phyloP scores from a whole-genome alignment of 306 rosid species.

The Prunus dulcis region DNA sequence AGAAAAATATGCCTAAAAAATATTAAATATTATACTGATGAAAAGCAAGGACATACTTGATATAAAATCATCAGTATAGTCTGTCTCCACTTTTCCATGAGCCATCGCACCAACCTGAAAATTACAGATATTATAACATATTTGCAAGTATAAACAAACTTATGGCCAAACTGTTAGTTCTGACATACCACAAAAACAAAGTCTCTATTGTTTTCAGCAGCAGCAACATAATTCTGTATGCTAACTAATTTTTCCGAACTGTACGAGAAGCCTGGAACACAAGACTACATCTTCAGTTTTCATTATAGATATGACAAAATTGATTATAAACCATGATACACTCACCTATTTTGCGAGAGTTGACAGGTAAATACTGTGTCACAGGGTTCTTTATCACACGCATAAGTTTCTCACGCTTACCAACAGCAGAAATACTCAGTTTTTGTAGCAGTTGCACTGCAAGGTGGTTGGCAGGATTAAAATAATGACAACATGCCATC shows the following conservation, averaged over 20 bases:
- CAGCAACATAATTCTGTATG: constrained; percentile 42
- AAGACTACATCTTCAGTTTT: neutral
- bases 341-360: constrained; percentile 70
- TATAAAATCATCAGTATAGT: constrained; percentile 67
- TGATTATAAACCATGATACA: neutral
- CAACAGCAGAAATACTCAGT: constrained; percentile 68
- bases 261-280: constrained; percentile 54
- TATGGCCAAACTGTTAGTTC: neutral
- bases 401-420: constrained; percentile 76
- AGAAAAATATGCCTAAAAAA: neutral
- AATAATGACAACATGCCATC: constrained; percentile 11
- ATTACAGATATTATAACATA: constrained; percentile 5
- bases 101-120: constrained; percentile 87
- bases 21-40: neutral
- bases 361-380: constrained; percentile 65
- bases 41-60: constrained; percentile 48
- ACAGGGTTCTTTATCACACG: constrained; percentile 80
- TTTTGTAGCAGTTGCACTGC: constrained; percentile 87
- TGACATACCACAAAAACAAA: constrained; percentile 82
- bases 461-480: constrained; percentile 19
- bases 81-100: constrained; percentile 77
- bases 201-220: constrained; percentile 27
- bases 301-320: neutral
- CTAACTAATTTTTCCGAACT: constrained; percentile 68
- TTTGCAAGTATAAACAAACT: neutral